Conservation (phyloP, 2,329 filamentous ascomycete species). For the Hypoxylon rubiginosum region DNA sequence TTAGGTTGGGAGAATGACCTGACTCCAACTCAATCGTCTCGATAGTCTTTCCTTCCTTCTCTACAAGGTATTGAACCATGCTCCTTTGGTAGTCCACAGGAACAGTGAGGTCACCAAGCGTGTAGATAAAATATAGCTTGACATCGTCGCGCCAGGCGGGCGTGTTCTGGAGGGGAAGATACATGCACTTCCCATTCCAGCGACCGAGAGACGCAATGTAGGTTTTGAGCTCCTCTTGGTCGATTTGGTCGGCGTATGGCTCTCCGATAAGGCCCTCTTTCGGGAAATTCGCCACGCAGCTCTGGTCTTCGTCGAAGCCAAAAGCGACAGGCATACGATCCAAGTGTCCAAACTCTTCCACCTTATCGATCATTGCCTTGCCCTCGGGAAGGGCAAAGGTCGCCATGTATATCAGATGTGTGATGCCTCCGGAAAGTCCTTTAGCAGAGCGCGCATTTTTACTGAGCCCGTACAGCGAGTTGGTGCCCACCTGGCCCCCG, state of each 20-base stretch:
- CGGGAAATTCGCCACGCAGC: slow-evolving; percentile 11
- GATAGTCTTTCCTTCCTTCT: slow-evolving; percentile 28
- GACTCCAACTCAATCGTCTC: slow-evolving; percentile 29
- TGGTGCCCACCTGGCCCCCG: slow-evolving; percentile 47
- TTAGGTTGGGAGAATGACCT: slow-evolving; percentile 40
- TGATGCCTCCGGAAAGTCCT: slow-evolving; percentile 42
- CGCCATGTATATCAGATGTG: slow-evolving; percentile 44
- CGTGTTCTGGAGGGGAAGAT: slow-evolving; percentile 16
- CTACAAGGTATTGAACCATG: slow-evolving; percentile 29
- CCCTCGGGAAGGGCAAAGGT: slow-evolving; percentile 22
- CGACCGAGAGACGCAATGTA: slow-evolving; percentile 9
- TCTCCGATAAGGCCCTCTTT: slow-evolving; percentile 11
- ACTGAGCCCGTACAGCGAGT: slow-evolving; percentile 40
- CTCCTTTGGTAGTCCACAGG: slow-evolving; percentile 4
- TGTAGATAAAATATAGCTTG: background rate
- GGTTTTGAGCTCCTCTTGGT: slow-evolving; percentile 7
- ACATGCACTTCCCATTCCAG: slow-evolving; percentile 41
- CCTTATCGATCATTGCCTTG: slow-evolving; percentile 9
- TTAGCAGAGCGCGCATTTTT: slow-evolving; percentile 17
- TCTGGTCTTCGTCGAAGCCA: slow-evolving; percentile 29
- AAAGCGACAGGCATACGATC: slow-evolving; percentile 23
- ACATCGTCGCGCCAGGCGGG: slow-evolving; percentile 22
- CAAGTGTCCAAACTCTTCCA: slow-evolving; percentile 22
- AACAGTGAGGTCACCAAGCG: slow-evolving; percentile 2
- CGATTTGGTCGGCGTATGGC: slow-evolving; percentile 13